Evolutionary conservation across 2,329 filamentous ascomycete genomes (phyloP).

Genomic region (Neonectria punicea): DNA sequence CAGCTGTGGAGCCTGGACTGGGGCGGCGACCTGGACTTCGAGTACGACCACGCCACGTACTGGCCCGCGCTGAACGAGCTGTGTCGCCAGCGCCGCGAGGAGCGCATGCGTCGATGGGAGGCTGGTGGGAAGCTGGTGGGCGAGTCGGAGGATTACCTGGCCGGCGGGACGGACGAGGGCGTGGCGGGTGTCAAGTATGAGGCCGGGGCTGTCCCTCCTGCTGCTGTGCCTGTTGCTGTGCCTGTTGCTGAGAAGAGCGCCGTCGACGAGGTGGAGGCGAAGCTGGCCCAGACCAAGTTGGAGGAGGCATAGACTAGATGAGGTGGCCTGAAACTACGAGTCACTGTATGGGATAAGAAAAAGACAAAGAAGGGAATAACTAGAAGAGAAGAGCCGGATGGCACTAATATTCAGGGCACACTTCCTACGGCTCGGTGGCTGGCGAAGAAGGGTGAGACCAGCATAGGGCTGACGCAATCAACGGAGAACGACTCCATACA

Average conservation of each 20-base stretch:
- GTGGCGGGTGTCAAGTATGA: constrained; percentile 47
- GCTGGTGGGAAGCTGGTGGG: constrained; percentile 83
- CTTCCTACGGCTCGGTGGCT: background rate
- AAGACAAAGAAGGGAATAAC: background rate
- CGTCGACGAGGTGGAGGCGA: constrained; percentile 42
- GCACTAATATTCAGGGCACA: background rate
- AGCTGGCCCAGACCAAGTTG: constrained; percentile 42
- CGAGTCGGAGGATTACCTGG: constrained; percentile 88
- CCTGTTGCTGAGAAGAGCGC: constrained; percentile 16
- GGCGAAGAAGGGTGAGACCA: background rate
- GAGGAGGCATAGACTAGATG: constrained; percentile 37
- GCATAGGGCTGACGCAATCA: background rate
- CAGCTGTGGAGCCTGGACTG: constrained; percentile 83
- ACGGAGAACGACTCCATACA: background rate
- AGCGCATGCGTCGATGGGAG: constrained; percentile 77
- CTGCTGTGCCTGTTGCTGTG: constrained; percentile 1
- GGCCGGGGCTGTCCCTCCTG: constrained; percentile 1
- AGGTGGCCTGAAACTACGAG: background rate
- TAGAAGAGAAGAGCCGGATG: background rate
- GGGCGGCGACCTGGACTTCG: constrained; percentile 84
- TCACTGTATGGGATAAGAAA: background rate
- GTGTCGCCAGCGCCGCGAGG: constrained; percentile 71
- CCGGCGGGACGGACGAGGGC: constrained; percentile 63
- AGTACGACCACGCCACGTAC: constrained; percentile 88
- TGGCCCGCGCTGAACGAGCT: constrained; percentile 87